Conservation (phyloP, 805 yeast species). For the Zygosaccharomyces gambellarensis region DNA sequence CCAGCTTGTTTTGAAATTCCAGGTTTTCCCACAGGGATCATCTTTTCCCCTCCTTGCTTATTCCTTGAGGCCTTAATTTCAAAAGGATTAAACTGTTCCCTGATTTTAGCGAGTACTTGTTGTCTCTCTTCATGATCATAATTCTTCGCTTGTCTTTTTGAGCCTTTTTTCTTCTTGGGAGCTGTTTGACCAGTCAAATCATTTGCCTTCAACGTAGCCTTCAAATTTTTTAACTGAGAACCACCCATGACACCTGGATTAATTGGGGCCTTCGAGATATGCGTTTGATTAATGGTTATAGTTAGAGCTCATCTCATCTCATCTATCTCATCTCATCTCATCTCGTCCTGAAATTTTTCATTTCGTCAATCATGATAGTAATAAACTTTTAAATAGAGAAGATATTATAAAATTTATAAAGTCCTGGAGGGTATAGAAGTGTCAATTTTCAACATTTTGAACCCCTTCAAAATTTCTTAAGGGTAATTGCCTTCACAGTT, state of each 20-base stretch:
- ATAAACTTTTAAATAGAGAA: neutral
- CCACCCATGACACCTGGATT: constrained; percentile 55
- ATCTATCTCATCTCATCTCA: constrained; percentile 21
- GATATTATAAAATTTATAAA: neutral
- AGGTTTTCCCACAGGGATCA: constrained; percentile 58
- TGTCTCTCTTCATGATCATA: constrained; percentile 66
- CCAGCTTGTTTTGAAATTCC: constrained; percentile 65
- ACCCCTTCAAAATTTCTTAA: no score
- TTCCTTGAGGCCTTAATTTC: constrained; percentile 68
- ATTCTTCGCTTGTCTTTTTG: constrained; percentile 54
- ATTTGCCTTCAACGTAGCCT: constrained; percentile 66
- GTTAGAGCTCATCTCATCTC: constrained; percentile 1
- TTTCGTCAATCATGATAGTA: constrained; percentile 8
- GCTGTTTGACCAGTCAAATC: constrained; percentile 88
- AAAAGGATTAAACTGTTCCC: constrained; percentile 86
- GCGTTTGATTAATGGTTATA: neutral
- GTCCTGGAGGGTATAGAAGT: neutral
- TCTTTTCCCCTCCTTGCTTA: constrained; percentile 48
- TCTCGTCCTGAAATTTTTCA: constrained; percentile 13
- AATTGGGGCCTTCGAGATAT: neutral
- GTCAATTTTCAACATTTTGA: neutral
- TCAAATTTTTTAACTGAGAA: constrained; percentile 79
- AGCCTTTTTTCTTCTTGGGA: constrained; percentile 45
- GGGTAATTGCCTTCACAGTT: no score
- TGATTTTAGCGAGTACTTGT: constrained; percentile 51